These are phyloP conservation scores for Mucor velutinosus DNA, from an alignment of 371 early-diverging fungal species.

Conservation along the genomic window DNA sequence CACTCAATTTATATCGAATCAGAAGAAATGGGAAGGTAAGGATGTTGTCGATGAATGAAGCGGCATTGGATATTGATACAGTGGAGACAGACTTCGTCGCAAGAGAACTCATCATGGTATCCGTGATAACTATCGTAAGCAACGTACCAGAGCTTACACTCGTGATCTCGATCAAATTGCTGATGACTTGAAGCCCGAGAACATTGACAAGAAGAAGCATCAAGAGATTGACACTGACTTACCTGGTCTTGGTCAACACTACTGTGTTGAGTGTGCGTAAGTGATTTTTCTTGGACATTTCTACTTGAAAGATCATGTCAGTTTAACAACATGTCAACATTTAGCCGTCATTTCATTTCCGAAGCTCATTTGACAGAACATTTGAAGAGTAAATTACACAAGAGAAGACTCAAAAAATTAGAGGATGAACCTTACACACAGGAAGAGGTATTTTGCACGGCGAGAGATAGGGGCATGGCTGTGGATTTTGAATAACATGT, in stretches of 20 bases:
- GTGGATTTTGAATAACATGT: not conserved
- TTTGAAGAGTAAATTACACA: slow-evolving; percentile 51
- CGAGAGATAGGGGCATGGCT: not conserved
- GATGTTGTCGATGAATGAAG: not conserved
- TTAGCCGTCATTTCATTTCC: slow-evolving; percentile 53
- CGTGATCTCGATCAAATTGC: slow-evolving; percentile 93
- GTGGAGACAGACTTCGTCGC: slow-evolving; percentile 57
- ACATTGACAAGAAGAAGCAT: slow-evolving; percentile 60
- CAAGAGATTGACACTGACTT: slow-evolving; percentile 81
- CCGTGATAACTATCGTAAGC: slow-evolving; percentile 64
- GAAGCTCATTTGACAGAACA: slow-evolving; percentile 43
- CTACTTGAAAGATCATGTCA: not conserved
- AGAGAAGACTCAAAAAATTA: slow-evolving; percentile 71
- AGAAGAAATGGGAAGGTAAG: slow-evolving; percentile 32
- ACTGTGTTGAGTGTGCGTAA: slow-evolving; percentile 85
- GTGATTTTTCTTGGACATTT: slow-evolving; percentile 17
- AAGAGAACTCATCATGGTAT: slow-evolving; percentile 74
- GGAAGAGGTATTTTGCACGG: slow-evolving; percentile 66
- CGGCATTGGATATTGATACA: not conserved
- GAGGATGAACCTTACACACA: slow-evolving; percentile 88
- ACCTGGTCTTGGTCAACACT: slow-evolving; percentile 88
- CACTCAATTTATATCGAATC: slow-evolving; percentile 5
- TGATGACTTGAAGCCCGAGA: slow-evolving; percentile 79
- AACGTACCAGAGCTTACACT: slow-evolving; percentile 67
- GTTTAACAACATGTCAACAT: not conserved